Conservation (phyloP, 768 basidiomycete species). For the Kwoniella bestiolae region DNA sequence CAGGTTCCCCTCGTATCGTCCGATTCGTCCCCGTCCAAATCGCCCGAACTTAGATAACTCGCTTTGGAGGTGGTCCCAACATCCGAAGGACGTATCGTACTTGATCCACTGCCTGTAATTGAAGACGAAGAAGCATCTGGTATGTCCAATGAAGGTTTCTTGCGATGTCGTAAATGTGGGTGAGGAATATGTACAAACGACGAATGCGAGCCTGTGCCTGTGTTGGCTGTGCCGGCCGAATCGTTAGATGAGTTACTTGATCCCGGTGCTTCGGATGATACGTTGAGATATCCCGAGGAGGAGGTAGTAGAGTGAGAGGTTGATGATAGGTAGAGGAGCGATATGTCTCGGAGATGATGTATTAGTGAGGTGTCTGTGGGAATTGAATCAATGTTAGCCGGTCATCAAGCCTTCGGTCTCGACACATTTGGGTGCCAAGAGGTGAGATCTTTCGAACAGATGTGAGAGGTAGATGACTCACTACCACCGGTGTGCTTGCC, state of each 20-base stretch:
- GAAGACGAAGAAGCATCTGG: slow-evolving; percentile 6
- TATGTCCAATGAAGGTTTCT: slow-evolving; percentile 14
- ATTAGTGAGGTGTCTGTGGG: slow-evolving; percentile 43
- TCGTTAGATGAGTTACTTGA: slow-evolving; percentile 29
- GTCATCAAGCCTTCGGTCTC: not conserved
- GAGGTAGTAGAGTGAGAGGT: slow-evolving; percentile 27
- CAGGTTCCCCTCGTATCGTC: slow-evolving; percentile 59
- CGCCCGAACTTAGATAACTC: slow-evolving; percentile 50
- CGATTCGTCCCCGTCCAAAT: slow-evolving; percentile 65
- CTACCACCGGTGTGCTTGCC: slow-evolving; percentile 56
- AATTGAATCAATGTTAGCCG: slow-evolving; percentile 7
- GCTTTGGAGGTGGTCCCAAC: slow-evolving; percentile 10
- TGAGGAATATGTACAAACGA: slow-evolving; percentile 32
- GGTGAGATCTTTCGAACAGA: too few relatives aligned
- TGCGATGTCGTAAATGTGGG: slow-evolving; percentile 21
- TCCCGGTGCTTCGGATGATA: slow-evolving; percentile 17
- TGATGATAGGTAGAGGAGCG: slow-evolving; percentile 45
- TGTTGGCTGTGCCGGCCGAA: slow-evolving; percentile 24
- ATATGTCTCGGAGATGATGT: slow-evolving; percentile 50
- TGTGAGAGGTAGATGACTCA: slow-evolving; percentile 29
- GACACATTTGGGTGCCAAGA: not conserved
- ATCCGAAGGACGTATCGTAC: slow-evolving; percentile 9
- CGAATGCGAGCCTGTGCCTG: slow-evolving; percentile 27
- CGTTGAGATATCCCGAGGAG: slow-evolving; percentile 34
- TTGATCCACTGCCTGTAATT: slow-evolving; percentile 24